These are phyloP conservation scores for Penicillium sp. DNA, from an alignment of 2,329 filamentous ascomycete genomes.

Conservation along the genomic window DNA sequence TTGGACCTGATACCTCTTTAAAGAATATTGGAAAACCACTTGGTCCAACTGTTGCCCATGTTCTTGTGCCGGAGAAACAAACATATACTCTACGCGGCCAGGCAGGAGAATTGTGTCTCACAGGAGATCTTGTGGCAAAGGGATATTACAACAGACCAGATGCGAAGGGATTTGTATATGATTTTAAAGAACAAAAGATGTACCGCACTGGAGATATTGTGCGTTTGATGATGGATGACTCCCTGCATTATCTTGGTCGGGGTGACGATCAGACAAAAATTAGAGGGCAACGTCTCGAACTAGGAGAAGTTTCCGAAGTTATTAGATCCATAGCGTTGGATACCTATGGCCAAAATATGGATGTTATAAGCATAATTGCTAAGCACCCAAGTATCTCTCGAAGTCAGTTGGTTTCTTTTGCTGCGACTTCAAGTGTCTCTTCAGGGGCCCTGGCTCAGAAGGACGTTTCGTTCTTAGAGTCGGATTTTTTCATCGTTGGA, in stretches of 20 bases:
- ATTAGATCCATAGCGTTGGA: too few species aligned
- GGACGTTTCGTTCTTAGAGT: constrained; percentile 17
- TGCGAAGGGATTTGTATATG: constrained; percentile 20
- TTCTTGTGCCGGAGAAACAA: constrained; percentile 25
- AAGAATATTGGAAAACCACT: constrained; percentile 30
- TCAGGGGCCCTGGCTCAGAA: constrained; percentile 14
- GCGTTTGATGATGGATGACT: constrained; percentile 34
- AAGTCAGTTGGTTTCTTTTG: constrained; percentile 28
- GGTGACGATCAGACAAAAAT: constrained; percentile 39
- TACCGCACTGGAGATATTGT: constrained; percentile 34
- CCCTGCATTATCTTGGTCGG: constrained; percentile 25
- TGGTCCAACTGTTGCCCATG: constrained; percentile 22
- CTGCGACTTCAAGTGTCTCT: too few species aligned
- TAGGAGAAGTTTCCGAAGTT: constrained; percentile 35
- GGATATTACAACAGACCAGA: constrained; percentile 29
- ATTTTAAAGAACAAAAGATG: constrained; percentile 29
- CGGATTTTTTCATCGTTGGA: constrained; percentile 18
- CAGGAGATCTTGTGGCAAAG: constrained; percentile 25
- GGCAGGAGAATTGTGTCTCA: constrained; percentile 28
- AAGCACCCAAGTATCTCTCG: constrained; percentile 25
- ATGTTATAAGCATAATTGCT: constrained; percentile 27
- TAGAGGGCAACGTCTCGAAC: constrained; percentile 39
- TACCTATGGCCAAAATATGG: constrained; percentile 18
- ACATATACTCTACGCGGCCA: constrained; percentile 24
- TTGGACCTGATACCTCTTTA: constrained; percentile 22